A percentile compares a stretch with the other conserved stretches of the same genome.
Conservation (phyloP, 345 rosid genomes). For the Psidium guajava region DNA sequence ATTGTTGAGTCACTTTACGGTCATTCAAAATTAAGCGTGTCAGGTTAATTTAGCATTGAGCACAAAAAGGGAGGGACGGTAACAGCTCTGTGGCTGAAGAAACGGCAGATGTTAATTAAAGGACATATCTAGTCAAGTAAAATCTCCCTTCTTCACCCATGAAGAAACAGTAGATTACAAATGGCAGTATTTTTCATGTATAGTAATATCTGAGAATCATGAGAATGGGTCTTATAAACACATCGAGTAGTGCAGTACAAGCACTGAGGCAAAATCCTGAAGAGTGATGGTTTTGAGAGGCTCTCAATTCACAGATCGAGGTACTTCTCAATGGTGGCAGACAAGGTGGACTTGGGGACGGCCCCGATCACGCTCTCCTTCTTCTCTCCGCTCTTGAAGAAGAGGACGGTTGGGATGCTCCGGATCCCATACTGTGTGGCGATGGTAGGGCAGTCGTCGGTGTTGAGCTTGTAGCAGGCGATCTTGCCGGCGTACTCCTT, state of each 20-base stretch:
- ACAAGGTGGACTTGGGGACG: constrained; percentile 56
- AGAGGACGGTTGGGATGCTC: constrained; percentile 68
- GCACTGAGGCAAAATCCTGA: neutral
- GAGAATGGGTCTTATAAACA: neutral
- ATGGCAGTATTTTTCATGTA: neutral
- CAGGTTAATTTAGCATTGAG: neutral
- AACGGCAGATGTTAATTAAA: neutral
- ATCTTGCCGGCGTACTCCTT: constrained; percentile 55
- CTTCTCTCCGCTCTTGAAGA: constrained; percentile 64
- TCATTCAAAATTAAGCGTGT: neutral
- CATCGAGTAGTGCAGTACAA: neutral
- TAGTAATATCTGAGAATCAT: neutral
- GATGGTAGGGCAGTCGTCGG: constrained; percentile 53
- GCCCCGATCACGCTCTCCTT: constrained; percentile 72
- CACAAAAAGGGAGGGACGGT: neutral
- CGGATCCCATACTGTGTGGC: constrained; percentile 53
- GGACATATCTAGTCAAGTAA: neutral
- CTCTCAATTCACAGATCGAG: constrained; percentile 17
- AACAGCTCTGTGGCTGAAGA: neutral
- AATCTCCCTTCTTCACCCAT: neutral
- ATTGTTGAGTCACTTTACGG: neutral
- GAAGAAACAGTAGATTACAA: neutral
- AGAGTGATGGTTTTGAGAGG: neutral
- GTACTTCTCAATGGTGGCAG: constrained; percentile 47
- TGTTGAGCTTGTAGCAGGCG: constrained; percentile 54